Conservation (phyloP, 371 early-diverging fungal genomes). For the Capniomyces stellatus region DNA sequence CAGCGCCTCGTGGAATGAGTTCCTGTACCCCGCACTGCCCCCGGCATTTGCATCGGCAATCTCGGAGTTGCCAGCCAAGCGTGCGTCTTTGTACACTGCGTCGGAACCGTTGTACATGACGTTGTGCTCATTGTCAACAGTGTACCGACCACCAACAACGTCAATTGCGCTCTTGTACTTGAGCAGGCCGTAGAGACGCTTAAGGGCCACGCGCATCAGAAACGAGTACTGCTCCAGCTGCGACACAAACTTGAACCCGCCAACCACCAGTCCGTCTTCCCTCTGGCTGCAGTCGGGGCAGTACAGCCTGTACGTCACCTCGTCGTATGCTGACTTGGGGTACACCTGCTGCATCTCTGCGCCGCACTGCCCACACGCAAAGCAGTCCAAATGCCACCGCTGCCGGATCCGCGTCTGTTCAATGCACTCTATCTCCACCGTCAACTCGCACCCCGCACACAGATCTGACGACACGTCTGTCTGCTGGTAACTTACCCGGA, state of each 20-base stretch:
- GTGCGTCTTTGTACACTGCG: not conserved
- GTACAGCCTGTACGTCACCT: conserved; percentile 20
- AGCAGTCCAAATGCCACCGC: conserved; percentile 67
- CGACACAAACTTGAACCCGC: conserved; percentile 52
- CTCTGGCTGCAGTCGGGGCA: conserved; percentile 35
- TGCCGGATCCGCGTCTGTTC: conserved; percentile 22
- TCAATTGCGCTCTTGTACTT: not conserved
- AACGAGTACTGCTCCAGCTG: conserved; percentile 80
- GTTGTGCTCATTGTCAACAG: too few relatives aligned
- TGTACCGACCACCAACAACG: not conserved
- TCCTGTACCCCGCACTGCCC: not conserved
- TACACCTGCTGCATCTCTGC: conserved; percentile 29
- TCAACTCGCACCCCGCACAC: conserved; percentile 51
- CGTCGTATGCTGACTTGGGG: conserved; percentile 31
- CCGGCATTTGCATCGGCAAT: not conserved
- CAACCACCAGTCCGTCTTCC: conserved; percentile 25
- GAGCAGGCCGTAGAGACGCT: conserved; percentile 44
- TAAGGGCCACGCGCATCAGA: conserved; percentile 66
- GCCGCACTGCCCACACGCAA: conserved; percentile 49
- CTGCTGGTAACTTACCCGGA: conserved; percentile 28
- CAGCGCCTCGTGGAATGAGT: not conserved
- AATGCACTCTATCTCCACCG: conserved; percentile 78
- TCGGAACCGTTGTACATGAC: too few relatives aligned
- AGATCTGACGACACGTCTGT: conserved; percentile 54
- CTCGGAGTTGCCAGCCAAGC: not conserved